A percentile compares a stretch with the other conserved stretches of the same genome.
Conservation (phyloP, 2,329 filamentous ascomycete genomes). For the Ophiocordyceps unilateralis region DNA sequence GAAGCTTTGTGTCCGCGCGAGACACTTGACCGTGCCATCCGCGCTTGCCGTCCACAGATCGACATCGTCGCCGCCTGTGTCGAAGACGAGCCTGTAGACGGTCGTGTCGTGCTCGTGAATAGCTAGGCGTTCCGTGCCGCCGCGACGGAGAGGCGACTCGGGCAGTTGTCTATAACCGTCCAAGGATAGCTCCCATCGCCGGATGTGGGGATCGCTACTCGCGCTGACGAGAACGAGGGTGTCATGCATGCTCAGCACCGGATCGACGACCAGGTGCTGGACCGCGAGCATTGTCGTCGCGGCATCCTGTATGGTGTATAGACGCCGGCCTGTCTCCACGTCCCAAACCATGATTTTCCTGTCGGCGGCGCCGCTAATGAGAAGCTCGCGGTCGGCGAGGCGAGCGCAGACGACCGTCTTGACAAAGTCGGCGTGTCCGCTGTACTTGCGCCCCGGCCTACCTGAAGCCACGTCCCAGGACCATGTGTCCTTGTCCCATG, state of each 20-base stretch:
- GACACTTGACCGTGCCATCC: constrained; percentile 72
- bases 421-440: constrained; percentile 80
- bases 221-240: constrained; percentile 54
- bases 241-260: constrained; percentile 32
- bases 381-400: constrained; percentile 40
- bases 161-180: constrained; percentile 35
- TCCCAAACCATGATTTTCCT: constrained; percentile 78
- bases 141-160: constrained; percentile 23
- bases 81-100: constrained; percentile 66
- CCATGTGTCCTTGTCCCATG: constrained; percentile 89
- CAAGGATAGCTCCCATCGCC: constrained; percentile 51
- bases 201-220: constrained; percentile 64
- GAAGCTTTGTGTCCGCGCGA: constrained; percentile 53
- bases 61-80: constrained; percentile 38
- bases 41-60: constrained; percentile 89
- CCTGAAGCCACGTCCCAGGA: constrained; percentile 54
- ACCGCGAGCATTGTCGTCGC: constrained; percentile 56
- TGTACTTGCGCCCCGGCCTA: constrained; percentile 38
- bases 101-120: constrained; percentile 80
- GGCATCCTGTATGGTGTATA: constrained; percentile 67
- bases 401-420: constrained; percentile 54
- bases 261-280: constrained; percentile 63
- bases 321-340: constrained; percentile 42
- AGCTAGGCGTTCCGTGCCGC: constrained; percentile 25
- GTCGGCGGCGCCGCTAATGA: constrained; percentile 64